Percentiles rank a stretch among this genome's conserved stretches.
Conservation (phyloP, 140 eudicot genomes). For the Erigeron philadelphicus region DNA sequence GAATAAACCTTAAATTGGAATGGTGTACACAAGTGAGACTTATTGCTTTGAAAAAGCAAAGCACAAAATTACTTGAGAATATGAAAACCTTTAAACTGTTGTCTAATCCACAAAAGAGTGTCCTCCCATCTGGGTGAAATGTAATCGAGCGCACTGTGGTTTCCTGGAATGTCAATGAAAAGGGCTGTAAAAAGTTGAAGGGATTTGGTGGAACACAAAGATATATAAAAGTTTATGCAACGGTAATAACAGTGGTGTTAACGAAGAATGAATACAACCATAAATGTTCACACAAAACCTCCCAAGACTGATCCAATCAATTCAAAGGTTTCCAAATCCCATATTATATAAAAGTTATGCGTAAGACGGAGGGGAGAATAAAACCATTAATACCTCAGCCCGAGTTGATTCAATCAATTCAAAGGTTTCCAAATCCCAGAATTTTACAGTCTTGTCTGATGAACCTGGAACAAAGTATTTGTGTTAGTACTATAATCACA, state of each 20-base stretch:
- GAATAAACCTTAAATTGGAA: constrained; percentile 64
- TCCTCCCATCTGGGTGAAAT: constrained; percentile 91
- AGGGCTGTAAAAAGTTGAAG: not conserved
- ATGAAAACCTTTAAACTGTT: constrained; percentile 62
- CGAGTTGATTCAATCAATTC: constrained; percentile 94
- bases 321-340: no score
- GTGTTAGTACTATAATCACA: not conserved
- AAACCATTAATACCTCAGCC: constrained; percentile 57
- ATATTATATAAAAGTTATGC: not conserved
- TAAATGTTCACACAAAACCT: not conserved
- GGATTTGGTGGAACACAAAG: not conserved
- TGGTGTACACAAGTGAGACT: constrained; percentile 21
- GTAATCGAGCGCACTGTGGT: constrained; percentile 71
- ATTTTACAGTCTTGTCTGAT: constrained; percentile 43
- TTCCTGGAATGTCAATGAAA: constrained; percentile 36
- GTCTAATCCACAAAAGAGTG: constrained; percentile 82
- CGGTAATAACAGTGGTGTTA: not conserved
- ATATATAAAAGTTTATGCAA: not conserved
- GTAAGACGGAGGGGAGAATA: constrained; percentile 2
- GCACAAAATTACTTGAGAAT: not conserved
- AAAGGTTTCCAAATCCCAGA: constrained; percentile 97
- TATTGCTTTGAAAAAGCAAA: constrained; percentile 5
- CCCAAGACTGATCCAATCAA: not conserved
- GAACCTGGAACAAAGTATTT: constrained; percentile 48
- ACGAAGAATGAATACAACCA: not conserved